A percentile compares a stretch with the other conserved stretches of the same genome.
Conservation (phyloP, 2,329 filamentous ascomycete species). For the Helminthosporium solani region DNA sequence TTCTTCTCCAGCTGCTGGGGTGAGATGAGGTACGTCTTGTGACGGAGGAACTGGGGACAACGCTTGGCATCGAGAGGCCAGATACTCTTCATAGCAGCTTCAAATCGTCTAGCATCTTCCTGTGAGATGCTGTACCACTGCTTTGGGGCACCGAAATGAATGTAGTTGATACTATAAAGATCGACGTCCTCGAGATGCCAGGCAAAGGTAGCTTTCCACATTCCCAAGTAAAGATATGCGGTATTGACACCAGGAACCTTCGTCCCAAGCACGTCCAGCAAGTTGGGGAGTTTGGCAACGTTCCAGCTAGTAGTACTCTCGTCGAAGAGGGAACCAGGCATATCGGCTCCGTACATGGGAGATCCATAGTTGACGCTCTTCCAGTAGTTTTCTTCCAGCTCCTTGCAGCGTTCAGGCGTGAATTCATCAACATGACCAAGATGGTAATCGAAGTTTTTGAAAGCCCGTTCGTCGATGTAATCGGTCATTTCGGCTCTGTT, state of each 20-base stretch:
- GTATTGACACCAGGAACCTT: constrained; percentile 98
- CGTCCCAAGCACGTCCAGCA: constrained; percentile 89
- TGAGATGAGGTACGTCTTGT: constrained; percentile 97
- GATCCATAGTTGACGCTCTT: constrained; percentile 94
- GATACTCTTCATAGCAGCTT: constrained; percentile 90
- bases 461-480: constrained; percentile 83
- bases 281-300: constrained; percentile 87
- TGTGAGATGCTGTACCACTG: constrained; percentile 99
- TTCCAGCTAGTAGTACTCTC: constrained; percentile 87
- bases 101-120: constrained; percentile 87
- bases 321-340: constrained; percentile 92
- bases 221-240: constrained; percentile 93
- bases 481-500: constrained; percentile 76
- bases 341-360: constrained; percentile 92
- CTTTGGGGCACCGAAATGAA: constrained; percentile 97
- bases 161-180: constrained; percentile 99
- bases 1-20: constrained; percentile 82
- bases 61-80: constrained; percentile 96
- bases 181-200: constrained; percentile 99
- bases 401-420: constrained; percentile 86
- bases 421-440: constrained; percentile 83
- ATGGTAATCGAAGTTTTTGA: constrained; percentile 86
- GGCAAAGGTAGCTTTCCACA: constrained; percentile 99
- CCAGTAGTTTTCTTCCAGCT: constrained; percentile 94
- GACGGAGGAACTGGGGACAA: constrained; percentile 91